These are phyloP conservation scores for Niveomyces coronatus DNA, from an alignment of 2,329 filamentous ascomycete genomes.

Conservation along the genomic window DNA sequence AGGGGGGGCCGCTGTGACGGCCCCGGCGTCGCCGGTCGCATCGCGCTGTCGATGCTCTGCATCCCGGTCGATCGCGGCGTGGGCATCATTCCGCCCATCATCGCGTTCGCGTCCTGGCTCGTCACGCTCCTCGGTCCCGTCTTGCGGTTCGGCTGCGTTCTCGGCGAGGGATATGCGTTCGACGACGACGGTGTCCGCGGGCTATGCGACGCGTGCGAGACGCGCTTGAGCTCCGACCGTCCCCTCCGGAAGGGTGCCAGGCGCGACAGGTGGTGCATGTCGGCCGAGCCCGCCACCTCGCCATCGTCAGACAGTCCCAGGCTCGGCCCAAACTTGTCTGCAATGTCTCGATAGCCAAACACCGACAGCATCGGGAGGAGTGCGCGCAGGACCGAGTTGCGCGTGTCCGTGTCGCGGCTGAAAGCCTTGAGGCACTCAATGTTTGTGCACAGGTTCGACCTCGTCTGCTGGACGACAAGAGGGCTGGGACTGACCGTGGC, in stretches of 20 bases:
- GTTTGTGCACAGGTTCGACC: slow-evolving; percentile 15
- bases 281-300: slow-evolving; percentile 15
- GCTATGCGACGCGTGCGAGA: slow-evolving; percentile 9
- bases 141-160: slow-evolving; percentile 12
- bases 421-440: slow-evolving; percentile 13
- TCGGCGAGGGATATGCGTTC: slow-evolving; percentile 8
- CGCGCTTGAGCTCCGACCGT: slow-evolving; percentile 11
- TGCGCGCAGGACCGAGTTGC: slow-evolving; percentile 13
- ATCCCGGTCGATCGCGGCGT: slow-evolving; percentile 6
- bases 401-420: slow-evolving; percentile 12
- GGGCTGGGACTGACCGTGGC: slow-evolving; percentile 14
- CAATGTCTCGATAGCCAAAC: slow-evolving; percentile 15
- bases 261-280: slow-evolving; percentile 13
- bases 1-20: slow-evolving; percentile 9
- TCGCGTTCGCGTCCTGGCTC: neutral
- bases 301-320: slow-evolving; percentile 6
- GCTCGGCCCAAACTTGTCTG: slow-evolving; percentile 12
- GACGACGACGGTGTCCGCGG: slow-evolving; percentile 10
- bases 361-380: slow-evolving; percentile 14
- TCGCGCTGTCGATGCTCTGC: slow-evolving; percentile 4
- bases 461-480: slow-evolving; percentile 12
- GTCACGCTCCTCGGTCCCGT: neutral
- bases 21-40: slow-evolving; percentile 3
- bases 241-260: slow-evolving; percentile 14
- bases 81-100: slow-evolving; percentile 8